phyloP scores from a whole-genome alignment of 306 rosid species.

The Sechiopsis laciniata region DNA sequence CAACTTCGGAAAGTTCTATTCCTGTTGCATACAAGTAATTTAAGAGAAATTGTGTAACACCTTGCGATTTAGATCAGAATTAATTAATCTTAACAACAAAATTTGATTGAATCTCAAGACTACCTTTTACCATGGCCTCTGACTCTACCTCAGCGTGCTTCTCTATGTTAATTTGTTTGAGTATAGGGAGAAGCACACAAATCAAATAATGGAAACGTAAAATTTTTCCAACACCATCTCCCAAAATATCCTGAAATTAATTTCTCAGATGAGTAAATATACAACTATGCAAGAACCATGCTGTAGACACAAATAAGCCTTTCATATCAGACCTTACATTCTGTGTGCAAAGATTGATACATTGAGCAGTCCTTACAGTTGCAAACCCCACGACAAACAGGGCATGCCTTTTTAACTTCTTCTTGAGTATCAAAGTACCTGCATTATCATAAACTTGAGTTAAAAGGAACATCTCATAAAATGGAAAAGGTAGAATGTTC shows the following conservation, averaged over 20 bases:
- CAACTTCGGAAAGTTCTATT: constrained; percentile 48
- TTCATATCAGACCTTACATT: constrained; percentile 94
- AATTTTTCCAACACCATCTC: constrained; percentile 62
- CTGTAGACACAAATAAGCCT: constrained; percentile 28
- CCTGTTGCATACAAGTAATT: constrained; percentile 43
- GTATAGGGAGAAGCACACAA: constrained; percentile 79
- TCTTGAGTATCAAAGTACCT: constrained; percentile 80
- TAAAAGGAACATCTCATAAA: constrained; percentile 6
- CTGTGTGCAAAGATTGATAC: constrained; percentile 55
- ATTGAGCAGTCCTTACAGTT: constrained; percentile 76
- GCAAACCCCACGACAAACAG: constrained; percentile 88
- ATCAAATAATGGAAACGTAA: constrained; percentile 73
- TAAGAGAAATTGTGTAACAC: background rate
- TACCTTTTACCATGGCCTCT: constrained; percentile 67
- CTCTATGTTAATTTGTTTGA: constrained; percentile 68
- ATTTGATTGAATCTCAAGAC: constrained; percentile 21
- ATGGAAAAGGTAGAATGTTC: background rate
- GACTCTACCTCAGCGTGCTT: constrained; percentile 57
- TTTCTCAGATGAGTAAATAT: constrained; percentile 28
- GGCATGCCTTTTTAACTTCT: constrained; percentile 83
- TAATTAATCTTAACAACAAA: constrained; percentile 21
- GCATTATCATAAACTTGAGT: constrained; percentile 10
- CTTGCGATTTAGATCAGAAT: constrained; percentile 1
- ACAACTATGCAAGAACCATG: constrained; percentile 24
- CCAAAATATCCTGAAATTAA: constrained; percentile 57